Evolutionary conservation across 176 grass and related monocot species (phyloP), one percentile per base, ranked within the genome.

Genomic region (Oryza glaberrima): DNA sequence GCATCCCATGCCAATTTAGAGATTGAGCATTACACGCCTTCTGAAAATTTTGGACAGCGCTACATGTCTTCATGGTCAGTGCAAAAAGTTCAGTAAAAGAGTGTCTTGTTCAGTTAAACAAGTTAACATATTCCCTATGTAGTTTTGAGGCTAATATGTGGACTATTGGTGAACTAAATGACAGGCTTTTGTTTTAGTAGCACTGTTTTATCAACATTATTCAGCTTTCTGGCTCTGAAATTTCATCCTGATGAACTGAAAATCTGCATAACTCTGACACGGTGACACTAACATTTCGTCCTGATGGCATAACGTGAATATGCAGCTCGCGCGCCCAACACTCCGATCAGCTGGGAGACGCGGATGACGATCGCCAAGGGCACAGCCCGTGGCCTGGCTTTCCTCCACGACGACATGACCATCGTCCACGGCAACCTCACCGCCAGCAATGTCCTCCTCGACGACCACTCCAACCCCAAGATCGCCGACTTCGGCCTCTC

Each of bases 361-460:
- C 80, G 94, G 65, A 89, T 93, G 88, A 83, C 23, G 5, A 80
- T 96, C 69, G 94, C 88, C 19, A 93, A 91, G 85, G 94, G 91
- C 51, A 91, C 81, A 12, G 88, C 94, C 14, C 88, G 88, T 25
- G 91, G 94, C 3, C 78, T 96, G 36, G 76, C 80, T 3, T 86
- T 93, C 77, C 91, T 96, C 46, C 94, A 96, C 69, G 86, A 91
- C 77, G 81, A 90, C 26, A 58, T 83, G 20, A 88, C 54, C 81
- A 91, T 88, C 30, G 69, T 96, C 23, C 94, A 96, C 63, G 94
- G 94, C 69, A 96, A 93, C 89, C 91, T 96, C 66, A 93, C 91
- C 3, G 80, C 88, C 73, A 85, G 91, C 77, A 96, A 96, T 70
- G 81, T 96, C 69, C 89, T 96, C 36, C 90, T 97, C 7, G 92